Base-by-base conservation (phyloP, 2,329 filamentous ascomycete genomes). In the Diaporthe vaccinii region DNA sequence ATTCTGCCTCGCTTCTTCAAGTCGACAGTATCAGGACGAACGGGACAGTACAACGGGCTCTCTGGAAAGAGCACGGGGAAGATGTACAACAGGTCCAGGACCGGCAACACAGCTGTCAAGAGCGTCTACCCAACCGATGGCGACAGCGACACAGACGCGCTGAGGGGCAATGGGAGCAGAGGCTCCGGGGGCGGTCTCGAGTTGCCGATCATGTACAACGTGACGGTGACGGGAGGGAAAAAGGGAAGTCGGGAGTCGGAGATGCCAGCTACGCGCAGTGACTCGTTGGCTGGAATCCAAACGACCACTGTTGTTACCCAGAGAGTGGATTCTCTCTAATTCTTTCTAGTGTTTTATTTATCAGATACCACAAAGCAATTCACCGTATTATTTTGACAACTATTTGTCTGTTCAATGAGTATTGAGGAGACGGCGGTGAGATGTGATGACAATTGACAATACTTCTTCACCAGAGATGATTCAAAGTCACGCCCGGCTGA, bases 241-340 rank as follows among this genome's bases (percentile, higher is more conserved):
- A 75, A 39, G 20, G 51, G 28, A 44, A 72, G 17, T 57, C 51
- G 57, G 57, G 44, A 41, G 20, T 71, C 34, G 36, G 70, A 53
- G 10, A 46, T 46, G 25, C 34, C 14, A 46, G 31, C 41, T 44
- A 25, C 22, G 2, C 68, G 44, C 39, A 28, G 46, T 58, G 70
- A 34, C 34, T 65, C 71, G 17, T 31, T 28, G 44, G 28, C 51
- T 14, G 70, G 78, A 39, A 79, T 79, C 22, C 74, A 77, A 36
- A 78, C 78, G 8, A 79, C 78, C n/a, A 79, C 78, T 17, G 73
- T 78, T n/a, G 76, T 79, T n/a, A 79, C 78, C 1, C 78, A 79
- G 65, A 74, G 77, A n/a, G 74, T 78, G 20, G 72, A 74, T 31
- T 75, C 67, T 46, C 67, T 73, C 22, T 74, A 75, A 41, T 55